phyloP scores from a whole-genome alignment of 495 filamentous ascomycete species.

The Talaromyces ruber region DNA sequence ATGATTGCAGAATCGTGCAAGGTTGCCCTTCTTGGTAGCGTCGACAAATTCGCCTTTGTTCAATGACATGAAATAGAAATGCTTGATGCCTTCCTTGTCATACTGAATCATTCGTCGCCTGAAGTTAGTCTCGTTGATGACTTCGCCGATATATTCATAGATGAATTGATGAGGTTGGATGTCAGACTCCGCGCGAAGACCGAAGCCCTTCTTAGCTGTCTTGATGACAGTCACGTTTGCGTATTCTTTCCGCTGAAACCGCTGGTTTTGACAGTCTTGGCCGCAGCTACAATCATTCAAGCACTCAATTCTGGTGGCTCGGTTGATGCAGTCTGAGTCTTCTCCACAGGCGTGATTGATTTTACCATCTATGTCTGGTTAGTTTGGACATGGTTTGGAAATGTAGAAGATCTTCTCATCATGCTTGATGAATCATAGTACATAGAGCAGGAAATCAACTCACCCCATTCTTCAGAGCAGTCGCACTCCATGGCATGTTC shows the following conservation, averaged over 20 bases:
- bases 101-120: slow-evolving; percentile 84
- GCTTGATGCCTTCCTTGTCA: slow-evolving; percentile 90
- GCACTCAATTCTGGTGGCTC: slow-evolving; percentile 96
- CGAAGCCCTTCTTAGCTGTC: slow-evolving; percentile 95
- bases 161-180: slow-evolving; percentile 81
- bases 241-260: slow-evolving; percentile 86
- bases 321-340: slow-evolving; percentile 98
- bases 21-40: slow-evolving; percentile 92
- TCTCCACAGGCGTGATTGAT: slow-evolving; percentile 84
- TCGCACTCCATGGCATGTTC: slow-evolving; percentile 95
- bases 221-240: slow-evolving; percentile 90
- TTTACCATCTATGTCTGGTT: slow-evolving; percentile 6
- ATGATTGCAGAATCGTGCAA: slow-evolving; percentile 97
- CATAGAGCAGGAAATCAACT: slow-evolving; percentile 21
- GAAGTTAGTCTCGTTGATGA: slow-evolving; percentile 87
- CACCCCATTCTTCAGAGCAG: slow-evolving; percentile 93
- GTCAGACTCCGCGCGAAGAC: slow-evolving; percentile 71
- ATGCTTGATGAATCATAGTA: background rate
- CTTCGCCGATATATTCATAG: slow-evolving; percentile 97
- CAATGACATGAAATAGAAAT: slow-evolving; percentile 99
- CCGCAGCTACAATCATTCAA: slow-evolving; percentile 81
- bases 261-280: slow-evolving; percentile 81
- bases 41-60: slow-evolving; percentile 96
- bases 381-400: slow-evolving; percentile 4
- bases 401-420: background rate